These are phyloP conservation scores for Pythium aquatile DNA, from an alignment of 352 stramenopile genomes.

Conservation along the genomic window DNA sequence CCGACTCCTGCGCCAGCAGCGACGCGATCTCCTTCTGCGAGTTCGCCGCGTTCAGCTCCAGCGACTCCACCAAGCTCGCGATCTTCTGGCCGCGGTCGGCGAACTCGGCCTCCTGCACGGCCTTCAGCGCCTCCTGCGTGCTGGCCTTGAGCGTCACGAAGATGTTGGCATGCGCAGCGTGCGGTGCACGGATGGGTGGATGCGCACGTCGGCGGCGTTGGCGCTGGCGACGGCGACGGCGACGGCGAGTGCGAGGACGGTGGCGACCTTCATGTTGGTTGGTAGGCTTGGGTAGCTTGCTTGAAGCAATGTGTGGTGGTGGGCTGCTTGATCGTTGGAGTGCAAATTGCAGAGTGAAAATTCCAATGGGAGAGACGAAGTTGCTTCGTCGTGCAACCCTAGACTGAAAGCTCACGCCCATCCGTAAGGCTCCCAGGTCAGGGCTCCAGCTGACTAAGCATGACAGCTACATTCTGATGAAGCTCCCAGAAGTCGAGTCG, in stretches of 20 bases:
- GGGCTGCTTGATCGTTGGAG: slow-evolving; percentile 5
- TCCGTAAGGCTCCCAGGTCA: too few relatives aligned
- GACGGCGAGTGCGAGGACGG: neutral
- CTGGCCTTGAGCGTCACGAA: slow-evolving; percentile 30
- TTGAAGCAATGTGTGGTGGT: too few relatives aligned
- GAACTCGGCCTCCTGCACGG: slow-evolving; percentile 19
- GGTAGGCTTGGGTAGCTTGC: neutral
- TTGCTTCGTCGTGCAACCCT: too few relatives aligned
- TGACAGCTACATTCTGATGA: too few relatives aligned
- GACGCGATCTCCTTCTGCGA: slow-evolving; percentile 15
- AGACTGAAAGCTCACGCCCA: too few relatives aligned
- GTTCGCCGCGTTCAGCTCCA: slow-evolving; percentile 12
- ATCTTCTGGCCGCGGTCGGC: slow-evolving; percentile 23
- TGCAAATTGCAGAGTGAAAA: slow-evolving; percentile 18
- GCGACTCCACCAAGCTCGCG: slow-evolving; percentile 7
- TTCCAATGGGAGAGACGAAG: too few relatives aligned
- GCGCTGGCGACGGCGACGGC: too few relatives aligned
- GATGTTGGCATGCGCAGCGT: slow-evolving; percentile 29
- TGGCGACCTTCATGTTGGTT: slow-evolving; percentile 5
- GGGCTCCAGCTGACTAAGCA: too few relatives aligned
- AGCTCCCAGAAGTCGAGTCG: too few relatives aligned
- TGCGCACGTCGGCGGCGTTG: neutral
- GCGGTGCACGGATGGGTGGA: slow-evolving; percentile 29
- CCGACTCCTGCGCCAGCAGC: slow-evolving; percentile 16
- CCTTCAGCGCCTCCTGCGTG: slow-evolving; percentile 14